A percentile compares a stretch with the other conserved stretches of the same genome.
These are phyloP conservation scores for Wickerhamiella vanderwaltii DNA, from an alignment of 805 yeast species.

Conservation along the genomic window DNA sequence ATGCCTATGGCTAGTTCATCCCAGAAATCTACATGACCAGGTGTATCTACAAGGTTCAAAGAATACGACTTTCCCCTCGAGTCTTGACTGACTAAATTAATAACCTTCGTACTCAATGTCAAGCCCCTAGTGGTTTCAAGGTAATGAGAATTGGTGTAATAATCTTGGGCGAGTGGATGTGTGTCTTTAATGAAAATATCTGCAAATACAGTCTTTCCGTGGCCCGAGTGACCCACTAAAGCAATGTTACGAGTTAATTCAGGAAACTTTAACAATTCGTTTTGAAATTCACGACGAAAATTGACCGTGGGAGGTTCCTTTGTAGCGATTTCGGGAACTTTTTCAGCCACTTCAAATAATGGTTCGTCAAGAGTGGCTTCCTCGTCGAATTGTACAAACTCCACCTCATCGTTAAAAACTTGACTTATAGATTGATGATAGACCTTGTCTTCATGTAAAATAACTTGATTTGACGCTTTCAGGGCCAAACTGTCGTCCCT, in stretches of 20 bases:
- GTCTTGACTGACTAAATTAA: conserved; percentile 48
- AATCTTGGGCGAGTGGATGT: conserved; percentile 35
- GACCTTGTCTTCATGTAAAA: conserved; percentile 36
- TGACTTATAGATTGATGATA: conserved; percentile 24
- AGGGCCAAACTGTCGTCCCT: too few species aligned
- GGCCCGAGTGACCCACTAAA: conserved; percentile 64
- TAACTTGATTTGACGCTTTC: conserved; percentile 24
- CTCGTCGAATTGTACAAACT: conserved; percentile 44
- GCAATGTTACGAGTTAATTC: conserved; percentile 63
- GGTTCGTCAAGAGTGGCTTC: conserved; percentile 48
- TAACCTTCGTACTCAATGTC: conserved; percentile 50
- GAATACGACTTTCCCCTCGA: conserved; percentile 42
- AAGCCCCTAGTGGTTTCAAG: conserved; percentile 62
- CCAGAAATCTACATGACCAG: conserved; percentile 79
- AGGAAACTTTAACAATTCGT: conserved; percentile 39
- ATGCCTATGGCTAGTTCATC: conserved; percentile 59
- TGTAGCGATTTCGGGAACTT: not conserved
- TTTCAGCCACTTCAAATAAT: conserved; percentile 24
- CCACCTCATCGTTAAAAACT: conserved; percentile 51
- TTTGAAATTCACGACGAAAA: conserved; percentile 54
- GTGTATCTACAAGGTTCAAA: conserved; percentile 65
- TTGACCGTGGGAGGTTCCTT: conserved; percentile 43
- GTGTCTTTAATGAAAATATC: conserved; percentile 59
- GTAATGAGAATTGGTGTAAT: conserved; percentile 50
- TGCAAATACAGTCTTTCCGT: conserved; percentile 74